Evolutionary conservation across 495 filamentous ascomycete species (phyloP).

Genomic region (Podospora pseudopauciseta): DNA sequence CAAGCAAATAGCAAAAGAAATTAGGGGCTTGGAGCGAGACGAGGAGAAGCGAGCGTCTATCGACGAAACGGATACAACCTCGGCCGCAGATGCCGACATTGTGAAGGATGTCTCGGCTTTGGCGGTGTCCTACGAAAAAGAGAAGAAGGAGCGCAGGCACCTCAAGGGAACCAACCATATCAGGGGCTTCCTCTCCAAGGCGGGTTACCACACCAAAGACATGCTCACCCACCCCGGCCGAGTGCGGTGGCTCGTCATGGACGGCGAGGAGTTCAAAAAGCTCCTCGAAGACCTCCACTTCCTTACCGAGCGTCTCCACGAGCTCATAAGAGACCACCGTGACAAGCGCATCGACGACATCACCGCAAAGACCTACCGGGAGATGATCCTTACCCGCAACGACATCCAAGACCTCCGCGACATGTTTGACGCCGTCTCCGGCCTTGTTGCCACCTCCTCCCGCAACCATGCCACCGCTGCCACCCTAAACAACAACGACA

Average conservation of each 20-base stretch:
- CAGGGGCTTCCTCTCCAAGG: constrained; percentile 26
- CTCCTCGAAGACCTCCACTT: constrained; percentile 30
- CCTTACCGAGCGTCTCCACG: constrained; percentile 34
- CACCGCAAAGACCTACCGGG: constrained; percentile 34
- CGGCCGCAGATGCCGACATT: constrained; percentile 21
- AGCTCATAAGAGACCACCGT: constrained; percentile 29
- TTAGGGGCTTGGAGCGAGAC: background rate
- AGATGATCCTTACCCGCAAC: constrained; percentile 34
- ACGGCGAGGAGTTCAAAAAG: constrained; percentile 30
- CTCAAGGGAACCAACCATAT: constrained; percentile 28
- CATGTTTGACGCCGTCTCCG: constrained; percentile 28
- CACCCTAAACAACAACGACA: constrained; percentile 20
- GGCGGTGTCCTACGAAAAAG: constrained; percentile 31
- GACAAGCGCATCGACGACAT: constrained; percentile 32
- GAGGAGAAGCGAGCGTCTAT: background rate
- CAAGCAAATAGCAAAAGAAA: background rate
- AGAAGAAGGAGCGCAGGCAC: constrained; percentile 23
- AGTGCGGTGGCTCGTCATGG: constrained; percentile 30
- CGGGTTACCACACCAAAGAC: constrained; percentile 29
- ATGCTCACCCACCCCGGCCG: constrained; percentile 31
- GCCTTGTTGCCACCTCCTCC: constrained; percentile 23
- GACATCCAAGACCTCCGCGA: constrained; percentile 27
- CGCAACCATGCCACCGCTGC: background rate
- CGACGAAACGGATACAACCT: constrained; percentile 1
- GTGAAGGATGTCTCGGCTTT: constrained; percentile 29